Evolutionary conservation across 371 early-diverging fungal species (phyloP), one percentile per base, ranked within the genome.

Genomic region (Mucor indicus): DNA sequence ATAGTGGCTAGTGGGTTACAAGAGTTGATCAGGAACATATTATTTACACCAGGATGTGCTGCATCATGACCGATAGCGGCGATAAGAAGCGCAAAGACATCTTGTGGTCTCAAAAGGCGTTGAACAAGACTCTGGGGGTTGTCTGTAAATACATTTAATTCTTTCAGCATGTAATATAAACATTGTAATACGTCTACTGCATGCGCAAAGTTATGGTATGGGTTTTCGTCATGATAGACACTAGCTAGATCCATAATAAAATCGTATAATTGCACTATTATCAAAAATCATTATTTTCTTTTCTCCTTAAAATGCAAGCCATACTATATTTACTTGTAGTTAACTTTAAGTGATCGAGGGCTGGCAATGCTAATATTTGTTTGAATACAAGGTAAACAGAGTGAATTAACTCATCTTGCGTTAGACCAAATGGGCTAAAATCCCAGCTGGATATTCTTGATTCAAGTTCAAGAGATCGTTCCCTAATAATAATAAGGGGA

Each of bases 131-230:
- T n/a, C n/a, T n/a, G n/a, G n/a, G n/a, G n/a, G n/a, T n/a, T n/a
- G n/a, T n/a, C n/a, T n/a, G n/a, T n/a, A n/a, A n/a, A 44, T 44
- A 58, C 48, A 11, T 50, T 38, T 43, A 86, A 63, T 38, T 77
- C 60, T 60, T 82, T 77, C 49, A 90, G 61, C 49, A 87, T 81
- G 62, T 79, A 86, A 49, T 77, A 89, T 4, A 83, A 75, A 46
- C 87, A 80, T 64, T 92, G 92, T 16, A 90, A 66, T 15, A 91
- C 91, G 60, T 92, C 92, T 10, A 90, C 84, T 1, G 92, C 91
- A 68, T 92, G 92, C 17, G 78, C 77, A 63, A 90, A 87, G 70
- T 90, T 91, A 64, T 92, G 92, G 60, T 90, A 90, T 12, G 87
- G 84, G 57, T 91, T 91, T 42, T 72, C 79, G 20, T 80, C 75